Conservation (phyloP, 1,284 basidiomycete genomes). For the Ceratobasidium theobromae region DNA sequence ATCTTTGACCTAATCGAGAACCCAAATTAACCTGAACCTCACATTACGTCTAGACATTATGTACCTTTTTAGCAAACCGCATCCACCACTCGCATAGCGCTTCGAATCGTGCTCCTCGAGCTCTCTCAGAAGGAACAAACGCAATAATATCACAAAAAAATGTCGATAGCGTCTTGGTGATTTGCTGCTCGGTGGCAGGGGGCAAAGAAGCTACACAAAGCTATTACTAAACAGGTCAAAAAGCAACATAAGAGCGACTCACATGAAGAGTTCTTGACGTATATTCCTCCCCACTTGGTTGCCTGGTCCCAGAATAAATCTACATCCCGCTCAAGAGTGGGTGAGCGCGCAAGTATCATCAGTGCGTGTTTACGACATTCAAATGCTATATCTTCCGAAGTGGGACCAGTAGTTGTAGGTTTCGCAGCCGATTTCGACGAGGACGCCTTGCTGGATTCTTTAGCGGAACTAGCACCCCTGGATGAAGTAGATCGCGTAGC, state of each 20-base stretch:
- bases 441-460: slow-evolving; percentile 5
- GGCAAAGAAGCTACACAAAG: background rate
- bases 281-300: slow-evolving; percentile 30
- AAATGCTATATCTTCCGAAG: background rate
- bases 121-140: background rate
- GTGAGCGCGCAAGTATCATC: slow-evolving; percentile 25
- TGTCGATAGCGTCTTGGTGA: slow-evolving; percentile 12
- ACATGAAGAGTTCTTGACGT: slow-evolving; percentile 21
- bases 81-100: slow-evolving; percentile 34
- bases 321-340: slow-evolving; percentile 18
- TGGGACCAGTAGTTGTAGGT: background rate
- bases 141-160: slow-evolving; percentile 30
- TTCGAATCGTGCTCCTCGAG: slow-evolving; percentile 24
- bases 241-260: background rate
- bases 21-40: background rate
- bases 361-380: slow-evolving; percentile 21
- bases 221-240: background rate
- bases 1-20: slow-evolving; percentile 20
- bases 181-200: slow-evolving; percentile 10
- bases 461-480: slow-evolving; percentile 19
- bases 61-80: slow-evolving; percentile 32
- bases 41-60: too few relatives aligned
- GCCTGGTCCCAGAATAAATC: slow-evolving; percentile 34
- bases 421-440: slow-evolving; percentile 5
- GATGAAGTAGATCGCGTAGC: slow-evolving; percentile 10